Conservation (phyloP, 495 filamentous ascomycete genomes). For the Penicillium ucsense region DNA sequence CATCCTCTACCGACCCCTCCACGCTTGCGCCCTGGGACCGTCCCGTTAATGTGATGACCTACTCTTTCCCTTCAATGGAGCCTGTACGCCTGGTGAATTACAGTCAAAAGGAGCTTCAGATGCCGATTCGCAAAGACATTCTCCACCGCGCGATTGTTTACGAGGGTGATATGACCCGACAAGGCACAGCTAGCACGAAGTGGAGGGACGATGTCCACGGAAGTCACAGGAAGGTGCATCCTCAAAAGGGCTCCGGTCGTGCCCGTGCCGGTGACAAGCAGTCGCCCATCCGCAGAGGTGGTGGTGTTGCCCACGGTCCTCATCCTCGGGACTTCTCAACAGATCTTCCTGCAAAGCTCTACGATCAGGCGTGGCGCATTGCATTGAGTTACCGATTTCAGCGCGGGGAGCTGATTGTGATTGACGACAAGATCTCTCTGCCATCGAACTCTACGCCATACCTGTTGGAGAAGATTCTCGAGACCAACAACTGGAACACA, state of each 20-base stretch:
- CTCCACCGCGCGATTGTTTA: conserved; percentile 87
- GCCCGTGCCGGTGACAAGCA: conserved; percentile 74
- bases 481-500: conserved; percentile 61
- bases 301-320: conserved; percentile 80
- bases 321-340: conserved; percentile 83
- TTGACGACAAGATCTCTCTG: conserved; percentile 63
- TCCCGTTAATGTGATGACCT: conserved; percentile 67
- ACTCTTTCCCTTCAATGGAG: conserved; percentile 85
- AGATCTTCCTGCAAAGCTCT: conserved; percentile 75
- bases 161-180: conserved; percentile 82
- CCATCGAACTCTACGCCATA: conserved; percentile 41
- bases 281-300: conserved; percentile 74
- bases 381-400: conserved; percentile 85
- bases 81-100: conserved; percentile 71
- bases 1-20: conserved; percentile 23
- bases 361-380: conserved; percentile 92
- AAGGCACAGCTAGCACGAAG: conserved; percentile 80
- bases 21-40: conserved; percentile 22
- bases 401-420: conserved; percentile 75
- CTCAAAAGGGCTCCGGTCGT: conserved; percentile 75
- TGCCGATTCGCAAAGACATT: conserved; percentile 84
- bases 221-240: conserved; percentile 61
- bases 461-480: conserved; percentile 55
- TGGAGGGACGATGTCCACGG: conserved; percentile 78
- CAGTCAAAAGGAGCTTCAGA: conserved; percentile 66